Conservation (phyloP, 371 early-diverging fungal species). For the Saksenaea oblongispora region DNA sequence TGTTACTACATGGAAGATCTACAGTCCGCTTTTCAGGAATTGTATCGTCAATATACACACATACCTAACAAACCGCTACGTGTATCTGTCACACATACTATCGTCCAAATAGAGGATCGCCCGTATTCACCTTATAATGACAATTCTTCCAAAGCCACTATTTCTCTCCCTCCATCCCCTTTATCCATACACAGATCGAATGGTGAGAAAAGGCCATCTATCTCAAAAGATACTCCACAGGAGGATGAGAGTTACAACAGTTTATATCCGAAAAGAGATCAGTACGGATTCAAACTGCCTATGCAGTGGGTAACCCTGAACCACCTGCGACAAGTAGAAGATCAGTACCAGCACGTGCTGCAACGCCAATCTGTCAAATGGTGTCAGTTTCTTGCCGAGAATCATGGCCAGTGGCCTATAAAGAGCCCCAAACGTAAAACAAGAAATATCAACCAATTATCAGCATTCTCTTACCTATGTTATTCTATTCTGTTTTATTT, state of each 20-base stretch:
- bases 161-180: neutral
- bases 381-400: conserved; percentile 47
- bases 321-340: conserved; percentile 53
- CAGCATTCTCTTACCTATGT: neutral
- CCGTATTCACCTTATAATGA: neutral
- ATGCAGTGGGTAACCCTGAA: conserved; percentile 54
- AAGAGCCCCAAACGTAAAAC: conserved; percentile 49
- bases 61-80: neutral
- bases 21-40: neutral
- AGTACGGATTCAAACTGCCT: conserved; percentile 65
- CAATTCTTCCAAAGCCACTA: neutral
- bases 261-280: conserved; percentile 39
- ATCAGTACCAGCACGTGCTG: conserved; percentile 49
- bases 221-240: neutral
- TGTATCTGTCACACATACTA: neutral
- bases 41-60: neutral
- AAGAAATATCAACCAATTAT: neutral
- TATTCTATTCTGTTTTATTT: neutral
- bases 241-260: neutral
- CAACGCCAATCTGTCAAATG: conserved; percentile 55
- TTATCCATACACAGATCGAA: neutral
- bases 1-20: neutral
- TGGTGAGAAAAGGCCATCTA: neutral
- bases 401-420: conserved; percentile 52
- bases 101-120: neutral